These are phyloP conservation scores for fission yeast (Schizosaccharomyces pombe) DNA, from an alignment of 805 yeast species.

Conservation along the genomic window DNA sequence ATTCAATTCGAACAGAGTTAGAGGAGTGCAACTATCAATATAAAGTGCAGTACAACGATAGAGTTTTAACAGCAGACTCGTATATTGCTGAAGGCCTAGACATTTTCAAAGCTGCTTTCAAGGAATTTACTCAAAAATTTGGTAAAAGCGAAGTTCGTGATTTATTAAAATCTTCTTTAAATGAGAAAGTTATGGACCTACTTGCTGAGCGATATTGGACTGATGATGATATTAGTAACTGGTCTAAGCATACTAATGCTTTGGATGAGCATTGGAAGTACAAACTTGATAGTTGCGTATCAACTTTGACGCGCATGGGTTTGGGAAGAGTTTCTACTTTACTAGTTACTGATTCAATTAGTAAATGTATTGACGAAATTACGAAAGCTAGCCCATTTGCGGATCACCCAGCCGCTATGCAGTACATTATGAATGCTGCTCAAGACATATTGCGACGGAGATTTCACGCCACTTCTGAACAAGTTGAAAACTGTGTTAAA, in stretches of 20 bases:
- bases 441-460: slow-evolving; percentile 50
- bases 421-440: slow-evolving; percentile 68
- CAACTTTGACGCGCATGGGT: slow-evolving; percentile 73
- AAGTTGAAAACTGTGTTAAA: slow-evolving; percentile 91
- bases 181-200: slow-evolving; percentile 68
- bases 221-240: slow-evolving; percentile 20
- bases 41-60: slow-evolving; percentile 90
- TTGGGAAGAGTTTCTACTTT: slow-evolving; percentile 77
- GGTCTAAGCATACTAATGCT: slow-evolving; percentile 31
- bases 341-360: slow-evolving; percentile 56
- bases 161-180: slow-evolving; percentile 58
- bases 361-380: slow-evolving; percentile 28
- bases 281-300: slow-evolving; percentile 62
- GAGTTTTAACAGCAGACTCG: slow-evolving; percentile 80
- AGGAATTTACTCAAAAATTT: slow-evolving; percentile 63
- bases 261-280: slow-evolving; percentile 64
- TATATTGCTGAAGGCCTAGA: slow-evolving; percentile 84
- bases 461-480: slow-evolving; percentile 84
- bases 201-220: slow-evolving; percentile 84
- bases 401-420: slow-evolving; percentile 68
- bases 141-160: slow-evolving; percentile 64
- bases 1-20: slow-evolving; percentile 64
- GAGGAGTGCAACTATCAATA: slow-evolving; percentile 84
- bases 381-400: slow-evolving; percentile 51
- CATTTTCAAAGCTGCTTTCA: slow-evolving; percentile 57